Base-by-base conservation (phyloP, 116 monocot species). In the Thalassia testudinum region DNA sequence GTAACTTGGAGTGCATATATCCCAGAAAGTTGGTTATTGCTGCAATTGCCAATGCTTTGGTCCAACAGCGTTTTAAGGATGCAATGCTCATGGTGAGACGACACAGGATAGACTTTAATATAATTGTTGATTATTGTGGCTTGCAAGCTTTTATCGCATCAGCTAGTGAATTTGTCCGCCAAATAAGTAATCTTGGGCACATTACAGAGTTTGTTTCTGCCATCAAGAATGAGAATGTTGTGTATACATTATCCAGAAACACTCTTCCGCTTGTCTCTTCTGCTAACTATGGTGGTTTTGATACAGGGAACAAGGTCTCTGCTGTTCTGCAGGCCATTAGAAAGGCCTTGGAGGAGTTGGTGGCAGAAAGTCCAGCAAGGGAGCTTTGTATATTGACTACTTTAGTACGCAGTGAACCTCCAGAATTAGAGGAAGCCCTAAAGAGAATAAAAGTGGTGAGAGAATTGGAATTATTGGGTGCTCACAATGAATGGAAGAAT, bases 371-470 rank as follows among this genome's bases (percentile, higher is more conserved):
- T 57, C 68, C 86, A 11, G 66, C 77, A 21, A 80, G 86, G 63
- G 92, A 92, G 66, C 83, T 92, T 21, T 92, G 92, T 55, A 78
- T 92, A 60, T 58, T 92, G 61, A 86, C 86, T 49, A 92, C 92
- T 37, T 59, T 92, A 63, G 86, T 86, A 43, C 76, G 82, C 15
- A 86, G 75, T 62, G 82, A 92, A 40, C 92, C 92, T 26, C 86
- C 92, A 42, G 73, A 75, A 43, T 63, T 92, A 67, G 83, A 75
- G 66, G 86, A 92, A 80, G 92, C 92, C 21, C 71, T 92, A 5
- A 75, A 63, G 12, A 77, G 92, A 61, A 83, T 92, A 62, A 93
- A 88, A 68, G 22, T 59, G 21, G 81, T 75, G 8, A 78, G 95
- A 26, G 85, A 88, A 62, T 64, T 72, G 61, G 88, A 97, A 75